A percentile compares a stretch with the other conserved stretches of the same genome.
Conservation (phyloP, 768 basidiomycete species). For the Serendipita sp. region DNA sequence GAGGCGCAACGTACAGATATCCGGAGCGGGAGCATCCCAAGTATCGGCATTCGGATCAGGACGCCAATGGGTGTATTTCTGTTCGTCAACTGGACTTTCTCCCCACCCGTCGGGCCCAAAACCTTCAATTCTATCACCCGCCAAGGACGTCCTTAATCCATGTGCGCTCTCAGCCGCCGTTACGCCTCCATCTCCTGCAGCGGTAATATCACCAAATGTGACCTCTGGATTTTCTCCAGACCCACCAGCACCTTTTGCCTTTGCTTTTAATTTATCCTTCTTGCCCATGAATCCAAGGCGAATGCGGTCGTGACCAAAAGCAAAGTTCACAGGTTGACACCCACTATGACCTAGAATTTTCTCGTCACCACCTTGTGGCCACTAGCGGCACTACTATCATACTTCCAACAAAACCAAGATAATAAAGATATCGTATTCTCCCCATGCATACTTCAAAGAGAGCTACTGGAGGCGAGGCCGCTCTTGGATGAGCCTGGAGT, state of each 20-base stretch:
- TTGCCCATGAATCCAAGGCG: conserved; percentile 1
- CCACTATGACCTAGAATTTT: no score
- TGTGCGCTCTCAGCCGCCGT: not conserved
- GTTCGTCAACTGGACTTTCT: not conserved
- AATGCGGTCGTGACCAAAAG: not conserved
- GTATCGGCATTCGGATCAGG: not conserved
- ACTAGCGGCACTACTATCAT: no score
- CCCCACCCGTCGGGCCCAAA: not conserved
- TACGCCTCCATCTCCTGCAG: not conserved
- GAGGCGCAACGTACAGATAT: not conserved
- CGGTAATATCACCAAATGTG: not conserved
- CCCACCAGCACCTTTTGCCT: not conserved
- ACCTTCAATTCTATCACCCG: not conserved
- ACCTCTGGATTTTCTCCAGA: not conserved
- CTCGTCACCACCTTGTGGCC: no score
- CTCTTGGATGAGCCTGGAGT: no score
- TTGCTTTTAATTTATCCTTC: conserved; percentile 1
- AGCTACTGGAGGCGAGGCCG: no score
- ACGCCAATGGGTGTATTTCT: not conserved
- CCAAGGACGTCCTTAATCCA: not conserved
- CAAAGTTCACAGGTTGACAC: no score
- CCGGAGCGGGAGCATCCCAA: not conserved
- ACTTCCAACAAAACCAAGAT: no score
- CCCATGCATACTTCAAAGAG: no score
- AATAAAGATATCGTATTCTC: no score